Base-by-base conservation (phyloP, 2,329 filamentous ascomycete species). In the Colletotrichum liaoningense region DNA sequence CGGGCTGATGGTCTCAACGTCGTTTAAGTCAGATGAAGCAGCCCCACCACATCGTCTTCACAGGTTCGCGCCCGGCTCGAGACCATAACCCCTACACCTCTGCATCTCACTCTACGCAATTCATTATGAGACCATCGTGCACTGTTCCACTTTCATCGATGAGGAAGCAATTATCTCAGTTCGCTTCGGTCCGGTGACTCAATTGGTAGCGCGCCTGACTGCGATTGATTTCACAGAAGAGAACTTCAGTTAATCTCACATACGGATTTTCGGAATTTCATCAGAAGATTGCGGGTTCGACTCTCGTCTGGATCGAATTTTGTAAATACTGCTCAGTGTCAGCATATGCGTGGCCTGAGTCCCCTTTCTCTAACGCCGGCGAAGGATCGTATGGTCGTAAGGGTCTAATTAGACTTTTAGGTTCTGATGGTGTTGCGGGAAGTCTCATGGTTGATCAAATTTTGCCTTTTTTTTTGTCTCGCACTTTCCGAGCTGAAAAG, bases 271-370 rank as follows among this genome's bases (percentile, higher is more conserved):
- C 46, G 28, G 42, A 35, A 54, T 24, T 52, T 7, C 7, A 63
- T 63, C 60, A 63, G 28, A 54, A 63, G 28, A 54, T 63, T 35
- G 60, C 28, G 60, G n/a, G 28, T 54, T 63, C 46, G 28, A 54
- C n/a, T n/a, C 60, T 8, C n/a, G 28, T 54, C 60, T 52, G 46
- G 60, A 54, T 63, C 28, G 46, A 54, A 12, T 24, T 46, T 7
- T 1, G 8, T 2, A n/a, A 49, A 19, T 49, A 8, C 19, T n/a
- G 7, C 7, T 7, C 4, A 1, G 42, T 9, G 19, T n/a, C 7
- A 49, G 42, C 42, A 49, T 3, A 9, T 8, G 42, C 2, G 19
- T 8, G 16, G 2, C 5, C 1, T n/a, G 8, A 46, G 2, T 46
- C 8, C 7, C 16, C 8, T 46, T 9, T 46, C 3, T 8, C 9